Evolutionary conservation across 2,329 filamentous ascomycete genomes (phyloP).

Genomic region (Diaporthe sp.): DNA sequence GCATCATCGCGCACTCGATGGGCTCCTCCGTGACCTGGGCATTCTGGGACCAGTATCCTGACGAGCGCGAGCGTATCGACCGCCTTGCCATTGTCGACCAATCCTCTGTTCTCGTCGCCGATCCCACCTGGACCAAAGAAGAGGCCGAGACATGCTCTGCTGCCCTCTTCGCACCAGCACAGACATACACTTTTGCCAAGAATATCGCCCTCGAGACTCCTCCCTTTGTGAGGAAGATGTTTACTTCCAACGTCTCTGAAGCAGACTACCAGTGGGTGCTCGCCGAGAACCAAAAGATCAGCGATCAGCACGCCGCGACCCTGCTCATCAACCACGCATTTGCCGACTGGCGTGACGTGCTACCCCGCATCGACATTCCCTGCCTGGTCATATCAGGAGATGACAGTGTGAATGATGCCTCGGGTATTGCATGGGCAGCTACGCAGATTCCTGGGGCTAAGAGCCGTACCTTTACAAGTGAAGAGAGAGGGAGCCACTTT

Average conservation of each 20-base stretch:
- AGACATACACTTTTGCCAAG: neutral
- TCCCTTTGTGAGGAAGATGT: neutral
- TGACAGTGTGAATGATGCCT: neutral
- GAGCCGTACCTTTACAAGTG: neutral
- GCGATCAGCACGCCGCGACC: neutral
- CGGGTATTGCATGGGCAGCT: neutral
- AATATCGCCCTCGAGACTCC: neutral
- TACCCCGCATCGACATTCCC: neutral
- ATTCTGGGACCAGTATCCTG: slow-evolving; percentile 4
- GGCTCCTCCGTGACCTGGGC: neutral
- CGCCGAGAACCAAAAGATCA: neutral
- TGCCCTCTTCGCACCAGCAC: neutral
- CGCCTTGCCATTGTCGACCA: neutral
- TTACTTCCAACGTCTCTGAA: neutral
- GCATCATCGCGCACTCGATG: neutral
- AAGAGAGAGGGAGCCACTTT: neutral
- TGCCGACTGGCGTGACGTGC: neutral
- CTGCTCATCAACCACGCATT: neutral
- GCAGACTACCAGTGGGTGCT: neutral
- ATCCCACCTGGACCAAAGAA: neutral
- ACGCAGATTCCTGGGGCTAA: neutral
- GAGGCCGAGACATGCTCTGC: neutral
- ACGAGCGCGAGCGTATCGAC: neutral
- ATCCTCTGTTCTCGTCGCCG: neutral
- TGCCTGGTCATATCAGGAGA: neutral